Conservation (phyloP, 139 green algal species). For the Ettlia oleoabundans region DNA sequence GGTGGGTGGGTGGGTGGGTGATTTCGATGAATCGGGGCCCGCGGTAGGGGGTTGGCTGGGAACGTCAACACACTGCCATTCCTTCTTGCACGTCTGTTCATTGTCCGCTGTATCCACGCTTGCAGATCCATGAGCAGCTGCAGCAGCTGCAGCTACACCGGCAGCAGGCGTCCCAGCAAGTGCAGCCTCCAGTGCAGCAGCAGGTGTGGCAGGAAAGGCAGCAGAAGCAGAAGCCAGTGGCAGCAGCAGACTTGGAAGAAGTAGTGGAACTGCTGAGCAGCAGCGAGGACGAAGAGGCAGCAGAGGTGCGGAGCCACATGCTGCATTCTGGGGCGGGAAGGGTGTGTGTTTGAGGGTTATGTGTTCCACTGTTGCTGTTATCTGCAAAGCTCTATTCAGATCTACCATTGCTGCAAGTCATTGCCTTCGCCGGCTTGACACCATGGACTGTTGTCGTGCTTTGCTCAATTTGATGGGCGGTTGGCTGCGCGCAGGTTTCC, state of each 20-base stretch:
- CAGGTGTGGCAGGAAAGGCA: neutral
- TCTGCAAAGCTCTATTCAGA: too few relatives aligned
- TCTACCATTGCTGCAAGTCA: too few relatives aligned
- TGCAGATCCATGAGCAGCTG: slow-evolving; percentile 24
- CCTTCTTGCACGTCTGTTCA: neutral
- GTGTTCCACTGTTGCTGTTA: too few relatives aligned
- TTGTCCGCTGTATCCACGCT: neutral
- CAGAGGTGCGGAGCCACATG: neutral
- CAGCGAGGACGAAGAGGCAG: slow-evolving; percentile 11
- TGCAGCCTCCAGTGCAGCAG: neutral
- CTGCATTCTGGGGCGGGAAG: too few relatives aligned
- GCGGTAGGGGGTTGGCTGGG: too few relatives aligned
- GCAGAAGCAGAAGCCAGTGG: neutral
- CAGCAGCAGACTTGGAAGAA: neutral
- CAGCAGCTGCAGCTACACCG: slow-evolving; percentile 6
- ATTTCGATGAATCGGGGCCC: too few relatives aligned
- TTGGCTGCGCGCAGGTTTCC: neutral
- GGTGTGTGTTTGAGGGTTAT: too few relatives aligned
- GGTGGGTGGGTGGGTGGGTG: too few relatives aligned
- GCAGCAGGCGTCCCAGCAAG: neutral
- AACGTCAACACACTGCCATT: too few relatives aligned
- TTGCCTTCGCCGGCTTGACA: too few relatives aligned
- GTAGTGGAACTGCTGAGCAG: slow-evolving; percentile 20
- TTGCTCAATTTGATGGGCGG: neutral
- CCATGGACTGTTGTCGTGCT: too few relatives aligned